Percentiles rank a stretch among this genome's conserved stretches.
phyloP scores from a whole-genome alignment of 257 asterid genomes.

The Verbena officinalis region DNA sequence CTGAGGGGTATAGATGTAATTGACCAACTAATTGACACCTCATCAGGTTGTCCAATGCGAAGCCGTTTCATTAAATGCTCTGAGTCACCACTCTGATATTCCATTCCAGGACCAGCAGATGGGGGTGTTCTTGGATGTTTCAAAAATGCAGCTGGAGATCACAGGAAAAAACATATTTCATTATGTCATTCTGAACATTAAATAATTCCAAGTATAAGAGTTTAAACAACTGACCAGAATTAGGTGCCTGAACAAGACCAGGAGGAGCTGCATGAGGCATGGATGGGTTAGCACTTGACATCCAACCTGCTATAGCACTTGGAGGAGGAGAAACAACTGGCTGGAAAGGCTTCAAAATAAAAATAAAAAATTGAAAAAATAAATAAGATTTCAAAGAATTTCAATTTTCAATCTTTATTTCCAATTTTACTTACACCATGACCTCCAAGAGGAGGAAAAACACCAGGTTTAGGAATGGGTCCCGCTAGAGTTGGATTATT shows the following conservation, averaged over 20 bases:
- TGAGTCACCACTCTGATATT: constrained; percentile 82
- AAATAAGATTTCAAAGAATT: constrained; percentile 40
- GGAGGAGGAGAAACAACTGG: constrained; percentile 70
- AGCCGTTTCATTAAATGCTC: constrained; percentile 89
- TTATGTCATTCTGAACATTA: background rate
- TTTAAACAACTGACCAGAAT: constrained; percentile 51
- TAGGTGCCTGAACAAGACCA: constrained; percentile 54
- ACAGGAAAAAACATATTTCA: constrained; percentile 15
- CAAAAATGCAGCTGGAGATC: constrained; percentile 64
- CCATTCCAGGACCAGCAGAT: constrained; percentile 77
- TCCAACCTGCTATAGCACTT: constrained; percentile 94
- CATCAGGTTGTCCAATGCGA: constrained; percentile 83
- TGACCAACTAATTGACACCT: constrained; percentile 39
- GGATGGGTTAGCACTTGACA: constrained; percentile 73
- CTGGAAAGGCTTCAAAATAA: constrained; percentile 53
- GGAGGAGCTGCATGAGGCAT: constrained; percentile 58
- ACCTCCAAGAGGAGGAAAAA: constrained; percentile 75
- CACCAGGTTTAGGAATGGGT: constrained; percentile 61
- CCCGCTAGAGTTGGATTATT: constrained; percentile 62
- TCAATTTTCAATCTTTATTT: too few relatives aligned
- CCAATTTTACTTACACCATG: constrained; percentile 70
- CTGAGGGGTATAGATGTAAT: too few relatives aligned
- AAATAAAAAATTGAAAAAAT: background rate
- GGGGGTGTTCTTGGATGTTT: constrained; percentile 90
- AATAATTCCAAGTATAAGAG: constrained; percentile 24